A percentile compares a stretch with the other conserved stretches of the same genome.
phyloP scores from a whole-genome alignment of 106 monocot genomes.

The Dactylorhiza incarnata region DNA sequence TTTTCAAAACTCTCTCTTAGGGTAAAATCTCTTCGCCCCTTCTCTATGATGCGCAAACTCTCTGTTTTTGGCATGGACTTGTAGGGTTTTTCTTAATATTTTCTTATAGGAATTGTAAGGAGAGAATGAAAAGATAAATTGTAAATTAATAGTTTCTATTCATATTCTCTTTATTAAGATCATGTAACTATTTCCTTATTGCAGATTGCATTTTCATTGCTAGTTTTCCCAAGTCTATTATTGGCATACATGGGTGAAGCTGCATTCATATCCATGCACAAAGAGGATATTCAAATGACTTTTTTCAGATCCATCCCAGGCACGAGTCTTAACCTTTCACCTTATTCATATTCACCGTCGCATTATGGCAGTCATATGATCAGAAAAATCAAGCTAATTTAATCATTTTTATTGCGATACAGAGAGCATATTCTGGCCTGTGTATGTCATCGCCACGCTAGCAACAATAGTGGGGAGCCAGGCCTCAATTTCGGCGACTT shows the following conservation, averaged over 20 bases:
- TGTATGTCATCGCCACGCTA: slow-evolving; percentile 65
- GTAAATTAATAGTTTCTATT: background rate
- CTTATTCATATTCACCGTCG: background rate
- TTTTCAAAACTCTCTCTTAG: slow-evolving; percentile 75
- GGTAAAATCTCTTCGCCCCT: slow-evolving; percentile 25
- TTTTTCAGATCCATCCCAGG: slow-evolving; percentile 78
- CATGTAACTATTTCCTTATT: background rate
- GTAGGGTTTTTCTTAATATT: no score
- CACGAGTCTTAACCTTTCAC: slow-evolving; percentile 4
- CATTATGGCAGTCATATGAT: background rate
- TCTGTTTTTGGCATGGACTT: no score
- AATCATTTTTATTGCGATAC: background rate
- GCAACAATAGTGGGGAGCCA: slow-evolving; percentile 71
- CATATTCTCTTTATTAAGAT: background rate
- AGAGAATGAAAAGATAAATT: background rate
- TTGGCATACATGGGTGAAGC: slow-evolving; percentile 89
- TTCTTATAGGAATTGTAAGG: no score
- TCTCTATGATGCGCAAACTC: background rate
- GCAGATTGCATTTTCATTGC: slow-evolving; percentile 48
- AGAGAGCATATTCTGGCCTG: slow-evolving; percentile 77
- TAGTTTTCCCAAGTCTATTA: slow-evolving; percentile 77
- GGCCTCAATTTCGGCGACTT: slow-evolving; percentile 78
- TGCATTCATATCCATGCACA: slow-evolving; percentile 64
- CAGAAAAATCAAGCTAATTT: background rate
- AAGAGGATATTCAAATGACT: slow-evolving; percentile 49